These are phyloP conservation scores for Meyerozyma guilliermondii DNA, from an alignment of 1,139 yeast genomes.

Conservation along the genomic window DNA sequence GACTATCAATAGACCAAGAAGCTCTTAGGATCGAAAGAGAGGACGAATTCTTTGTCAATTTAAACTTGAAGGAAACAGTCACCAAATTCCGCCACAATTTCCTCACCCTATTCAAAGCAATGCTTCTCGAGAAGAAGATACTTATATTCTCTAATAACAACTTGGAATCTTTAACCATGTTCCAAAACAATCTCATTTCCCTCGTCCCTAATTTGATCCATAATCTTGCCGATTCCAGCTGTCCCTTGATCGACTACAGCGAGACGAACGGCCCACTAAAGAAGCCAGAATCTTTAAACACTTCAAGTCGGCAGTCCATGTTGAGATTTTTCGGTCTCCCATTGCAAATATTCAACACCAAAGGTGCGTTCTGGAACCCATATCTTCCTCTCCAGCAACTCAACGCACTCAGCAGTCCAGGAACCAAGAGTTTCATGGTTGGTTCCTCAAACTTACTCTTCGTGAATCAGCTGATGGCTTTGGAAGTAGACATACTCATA, in stretches of 20 bases:
- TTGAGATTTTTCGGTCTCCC: conserved; percentile 85
- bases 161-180: conserved; percentile 72
- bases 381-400: conserved; percentile 89
- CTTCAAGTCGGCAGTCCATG: conserved; percentile 75
- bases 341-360: conserved; percentile 70
- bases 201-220: conserved; percentile 74
- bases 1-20: conserved; percentile 8
- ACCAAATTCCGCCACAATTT: conserved; percentile 55
- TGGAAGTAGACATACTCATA: conserved; percentile 43
- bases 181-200: conserved; percentile 69
- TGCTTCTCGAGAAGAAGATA: conserved; percentile 68
- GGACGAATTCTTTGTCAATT: conserved; percentile 62
- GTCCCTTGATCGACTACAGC: conserved; percentile 63
- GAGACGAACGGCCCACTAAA: conserved; percentile 43
- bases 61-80: conserved; percentile 65
- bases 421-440: conserved; percentile 62
- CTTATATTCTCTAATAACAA: conserved; percentile 70
- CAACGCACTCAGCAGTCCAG: conserved; percentile 57
- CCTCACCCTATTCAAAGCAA: conserved; percentile 68
- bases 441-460: conserved; percentile 88
- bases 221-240: conserved; percentile 72
- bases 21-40: conserved; percentile 19
- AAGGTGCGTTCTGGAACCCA: conserved; percentile 87
- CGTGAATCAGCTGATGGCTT: conserved; percentile 57
- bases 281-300: conserved; percentile 67